Base-by-base conservation (phyloP, 2,329 filamentous ascomycete species). In the Fusarium neocosmosporiellum region DNA sequence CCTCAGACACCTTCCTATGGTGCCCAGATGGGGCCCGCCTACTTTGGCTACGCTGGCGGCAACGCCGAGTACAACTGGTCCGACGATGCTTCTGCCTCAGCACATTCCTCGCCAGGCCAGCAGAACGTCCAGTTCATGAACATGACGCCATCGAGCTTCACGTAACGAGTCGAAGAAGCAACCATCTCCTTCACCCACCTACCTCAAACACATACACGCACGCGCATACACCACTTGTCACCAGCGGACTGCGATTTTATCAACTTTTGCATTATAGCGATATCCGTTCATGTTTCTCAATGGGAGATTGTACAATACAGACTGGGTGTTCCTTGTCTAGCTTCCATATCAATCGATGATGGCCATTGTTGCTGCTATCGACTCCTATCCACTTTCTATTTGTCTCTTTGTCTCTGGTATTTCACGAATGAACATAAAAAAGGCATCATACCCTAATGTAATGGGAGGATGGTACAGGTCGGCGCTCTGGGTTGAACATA, bases 11-110 rank as follows among this genome's bases (percentile, higher is more conserved):
- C 87, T 6, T 82, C 85, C 3, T 86, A 85, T 59, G 79, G 82
- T 5, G 79, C 82, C 54, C 81, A 82, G 60, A 83, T 88, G 76
- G 82, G 83, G 1, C 81, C 83, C 11, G 76, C 80, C 11, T 87
- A 86, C 57, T 84, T 83, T 60, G 78, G 75, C 31, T 81, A 78
- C 59, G 80, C 81, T 63, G 80, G 77, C 36, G 79, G 75, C 33
- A 86, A 84, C 43, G 77, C 84, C 18, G 87, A 89, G 69, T 89
- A 87, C 75, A 85, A 86, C 73, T 89, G 88, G 83, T 84, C 88
- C 7, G 83, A 85, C 58, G 83, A 85, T 46, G 82, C 85, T 37
- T 82, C 84, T 2, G 63, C 83, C 29, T 78, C 80, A 8, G 72
- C 78, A 33, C 80, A 80, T 53, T 75, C 79, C 3, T 83, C 82